A percentile compares a stretch with the other conserved stretches of the same genome.
Conservation (phyloP, 208 protist genomes). For the Leishmania mexicana region DNA sequence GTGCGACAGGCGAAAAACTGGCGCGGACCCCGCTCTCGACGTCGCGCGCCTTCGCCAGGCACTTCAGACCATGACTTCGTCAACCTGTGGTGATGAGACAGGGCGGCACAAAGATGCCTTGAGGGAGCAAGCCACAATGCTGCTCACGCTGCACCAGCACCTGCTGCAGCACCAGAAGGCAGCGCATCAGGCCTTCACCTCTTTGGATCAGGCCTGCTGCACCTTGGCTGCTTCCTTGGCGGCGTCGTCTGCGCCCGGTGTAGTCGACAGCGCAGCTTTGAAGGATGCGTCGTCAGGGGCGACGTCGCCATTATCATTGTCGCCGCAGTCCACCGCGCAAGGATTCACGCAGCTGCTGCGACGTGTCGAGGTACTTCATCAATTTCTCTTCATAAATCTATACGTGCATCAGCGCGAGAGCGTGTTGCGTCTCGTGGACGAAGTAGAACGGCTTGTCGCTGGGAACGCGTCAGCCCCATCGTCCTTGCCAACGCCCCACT, state of each 20-base stretch:
- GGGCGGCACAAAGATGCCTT: not conserved
- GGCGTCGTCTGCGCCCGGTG: not conserved
- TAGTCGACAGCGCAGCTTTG: not conserved
- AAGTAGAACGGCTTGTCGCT: constrained; percentile 21
- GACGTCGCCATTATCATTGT: not conserved
- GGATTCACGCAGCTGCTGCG: constrained; percentile 24
- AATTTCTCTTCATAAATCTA: constrained; percentile 34
- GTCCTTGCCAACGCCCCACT: not conserved
- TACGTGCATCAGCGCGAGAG: constrained; percentile 34
- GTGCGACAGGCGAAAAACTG: not conserved
- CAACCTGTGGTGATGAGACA: not conserved
- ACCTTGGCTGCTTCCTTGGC: constrained; percentile 7
- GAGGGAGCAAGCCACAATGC: not conserved
- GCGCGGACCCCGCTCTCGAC: not conserved
- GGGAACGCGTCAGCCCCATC: not conserved
- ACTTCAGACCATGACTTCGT: not conserved
- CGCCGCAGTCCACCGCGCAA: not conserved
- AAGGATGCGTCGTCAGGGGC: not conserved
- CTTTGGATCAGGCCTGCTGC: constrained; percentile 22
- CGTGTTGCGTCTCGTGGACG: constrained; percentile 19
- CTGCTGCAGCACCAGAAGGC: constrained; percentile 20
- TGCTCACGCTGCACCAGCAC: constrained; percentile 23
- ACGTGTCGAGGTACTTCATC: constrained; percentile 21
- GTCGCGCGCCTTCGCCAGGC: not conserved
- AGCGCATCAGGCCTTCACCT: constrained; percentile 24